phyloP scores from a whole-genome alignment of 345 rosid species.

The Linum tenue region DNA sequence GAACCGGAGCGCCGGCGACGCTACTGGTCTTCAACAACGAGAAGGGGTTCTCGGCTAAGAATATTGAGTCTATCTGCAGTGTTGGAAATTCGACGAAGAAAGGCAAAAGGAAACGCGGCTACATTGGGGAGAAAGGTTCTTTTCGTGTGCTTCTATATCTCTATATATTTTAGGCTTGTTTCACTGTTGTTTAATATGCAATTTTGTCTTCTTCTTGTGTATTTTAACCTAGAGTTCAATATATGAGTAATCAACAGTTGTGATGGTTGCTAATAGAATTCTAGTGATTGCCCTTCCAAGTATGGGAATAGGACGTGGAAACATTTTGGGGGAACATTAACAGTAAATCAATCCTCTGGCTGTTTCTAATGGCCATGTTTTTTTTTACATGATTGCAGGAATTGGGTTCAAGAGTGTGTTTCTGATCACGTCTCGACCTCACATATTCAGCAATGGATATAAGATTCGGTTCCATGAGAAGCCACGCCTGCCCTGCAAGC shows the following conservation, averaged over 20 bases:
- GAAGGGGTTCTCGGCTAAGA: constrained; percentile 46
- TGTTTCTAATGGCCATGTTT: background rate
- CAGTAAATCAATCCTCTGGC: background rate
- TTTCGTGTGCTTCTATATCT: background rate
- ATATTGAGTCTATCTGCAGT: constrained; percentile 59
- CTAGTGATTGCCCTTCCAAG: no score
- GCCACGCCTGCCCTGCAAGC: constrained; percentile 49
- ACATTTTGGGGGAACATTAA: no score
- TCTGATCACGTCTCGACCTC: constrained; percentile 42
- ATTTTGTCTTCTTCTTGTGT: background rate
- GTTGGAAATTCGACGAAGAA: constrained; percentile 65
- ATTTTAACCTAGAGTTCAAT: background rate
- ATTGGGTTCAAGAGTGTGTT: constrained; percentile 72
- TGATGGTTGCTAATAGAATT: no score
- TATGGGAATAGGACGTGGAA: no score
- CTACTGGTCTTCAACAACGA: constrained; percentile 61
- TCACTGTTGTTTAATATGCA: background rate
- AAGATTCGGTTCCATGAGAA: constrained; percentile 53
- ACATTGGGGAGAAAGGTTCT: constrained; percentile 76
- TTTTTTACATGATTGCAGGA: constrained; percentile 25
- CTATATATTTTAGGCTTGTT: no score
- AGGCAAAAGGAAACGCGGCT: constrained; percentile 51
- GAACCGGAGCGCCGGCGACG: constrained; percentile 57
- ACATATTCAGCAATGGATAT: constrained; percentile 63
- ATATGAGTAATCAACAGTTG: background rate